phyloP scores from a whole-genome alignment of 1,284 basidiomycete species.

The Fomitopsis pinicola region DNA sequence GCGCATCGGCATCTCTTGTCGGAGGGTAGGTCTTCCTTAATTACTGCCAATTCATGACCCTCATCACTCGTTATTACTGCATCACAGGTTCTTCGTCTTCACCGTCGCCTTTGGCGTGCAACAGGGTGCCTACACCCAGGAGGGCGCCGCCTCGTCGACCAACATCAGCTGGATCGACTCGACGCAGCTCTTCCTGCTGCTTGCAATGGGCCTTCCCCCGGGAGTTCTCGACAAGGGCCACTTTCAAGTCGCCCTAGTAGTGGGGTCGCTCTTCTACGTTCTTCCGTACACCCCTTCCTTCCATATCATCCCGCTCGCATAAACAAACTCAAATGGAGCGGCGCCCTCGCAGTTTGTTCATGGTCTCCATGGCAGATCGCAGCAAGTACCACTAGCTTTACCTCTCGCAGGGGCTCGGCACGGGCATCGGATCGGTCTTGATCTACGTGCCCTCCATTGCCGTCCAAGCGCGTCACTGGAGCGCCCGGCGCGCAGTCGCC shows the following conservation, averaged over 20 bases:
- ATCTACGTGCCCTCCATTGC: constrained; percentile 20
- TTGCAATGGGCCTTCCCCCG: constrained; percentile 16
- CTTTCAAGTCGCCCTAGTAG: not conserved
- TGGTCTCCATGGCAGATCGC: not conserved
- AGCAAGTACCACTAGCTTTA: not conserved
- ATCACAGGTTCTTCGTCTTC: constrained; percentile 5
- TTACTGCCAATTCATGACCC: too few relatives aligned
- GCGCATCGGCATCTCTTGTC: too few relatives aligned
- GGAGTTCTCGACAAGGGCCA: constrained; percentile 7
- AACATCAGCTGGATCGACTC: constrained; percentile 40
- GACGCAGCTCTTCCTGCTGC: constrained; percentile 23
- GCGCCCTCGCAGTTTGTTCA: not conserved
- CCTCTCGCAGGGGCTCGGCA: not conserved
- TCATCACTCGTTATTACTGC: too few relatives aligned
- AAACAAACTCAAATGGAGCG: constrained; percentile 12
- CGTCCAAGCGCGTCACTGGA: constrained; percentile 11
- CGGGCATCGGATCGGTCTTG: constrained; percentile 35
- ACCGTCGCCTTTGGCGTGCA: constrained; percentile 35
- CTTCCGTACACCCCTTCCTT: not conserved
- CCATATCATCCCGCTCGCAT: not conserved
- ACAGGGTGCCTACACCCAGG: constrained; percentile 39
- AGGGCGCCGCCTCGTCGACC: constrained; percentile 19
- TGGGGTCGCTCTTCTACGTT: not conserved
- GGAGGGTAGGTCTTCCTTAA: too few relatives aligned
- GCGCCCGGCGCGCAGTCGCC: constrained; percentile 9